Evolutionary conservation across 805 yeast genomes (phyloP).

Genomic region (Nakazawaea laoshanensis): DNA sequence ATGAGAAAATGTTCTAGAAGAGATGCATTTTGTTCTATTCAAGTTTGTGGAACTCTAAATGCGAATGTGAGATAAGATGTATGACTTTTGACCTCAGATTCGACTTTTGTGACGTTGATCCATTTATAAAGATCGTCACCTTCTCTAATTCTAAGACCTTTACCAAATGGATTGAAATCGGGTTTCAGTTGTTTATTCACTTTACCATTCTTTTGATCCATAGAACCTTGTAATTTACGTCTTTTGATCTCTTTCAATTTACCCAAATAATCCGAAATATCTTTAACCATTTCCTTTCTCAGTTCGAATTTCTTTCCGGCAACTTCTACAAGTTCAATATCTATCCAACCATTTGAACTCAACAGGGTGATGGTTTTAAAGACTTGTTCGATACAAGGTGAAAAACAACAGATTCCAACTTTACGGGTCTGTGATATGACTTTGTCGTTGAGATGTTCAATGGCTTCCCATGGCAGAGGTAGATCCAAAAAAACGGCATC

Average conservation of each 20-base stretch:
- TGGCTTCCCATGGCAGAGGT: constrained; percentile 97
- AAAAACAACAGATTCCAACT: constrained; percentile 84
- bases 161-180: constrained; percentile 89
- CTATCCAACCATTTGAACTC: constrained; percentile 70
- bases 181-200: constrained; percentile 7
- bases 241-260: constrained; percentile 73
- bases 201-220: constrained; percentile 22
- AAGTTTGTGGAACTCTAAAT: constrained; percentile 18
- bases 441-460: constrained; percentile 46
- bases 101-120: constrained; percentile 78
- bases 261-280: constrained; percentile 69
- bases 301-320: constrained; percentile 84
- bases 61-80: constrained; percentile 95
- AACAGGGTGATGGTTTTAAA: constrained; percentile 74
- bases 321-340: constrained; percentile 88
- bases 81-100: constrained; percentile 83
- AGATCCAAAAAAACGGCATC: constrained; percentile 80
- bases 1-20: too few species aligned
- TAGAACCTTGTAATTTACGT: constrained; percentile 61
- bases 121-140: constrained; percentile 79
- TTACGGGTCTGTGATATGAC: constrained; percentile 47
- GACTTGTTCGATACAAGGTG: constrained; percentile 98
- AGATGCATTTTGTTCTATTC: not conserved
- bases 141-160: constrained; percentile 74
- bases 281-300: constrained; percentile 78